A percentile compares a stretch with the other conserved stretches of the same genome.
These are phyloP conservation scores for Pseudopithomyces chartarum DNA, from an alignment of 2,329 filamentous ascomycete species.

Conservation along the genomic window DNA sequence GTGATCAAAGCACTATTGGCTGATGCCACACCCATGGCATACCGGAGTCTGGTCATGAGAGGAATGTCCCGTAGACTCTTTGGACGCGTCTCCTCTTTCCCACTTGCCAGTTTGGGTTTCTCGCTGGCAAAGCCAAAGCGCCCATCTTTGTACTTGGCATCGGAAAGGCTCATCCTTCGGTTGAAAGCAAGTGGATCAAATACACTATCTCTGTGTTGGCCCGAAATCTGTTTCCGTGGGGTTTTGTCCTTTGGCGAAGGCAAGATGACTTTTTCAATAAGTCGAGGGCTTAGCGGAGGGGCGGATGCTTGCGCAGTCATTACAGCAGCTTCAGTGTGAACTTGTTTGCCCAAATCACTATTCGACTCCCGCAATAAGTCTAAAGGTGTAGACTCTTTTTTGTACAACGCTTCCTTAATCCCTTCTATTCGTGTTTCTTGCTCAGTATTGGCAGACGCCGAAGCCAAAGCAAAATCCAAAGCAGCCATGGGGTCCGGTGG, in stretches of 20 bases:
- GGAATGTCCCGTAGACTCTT: conserved; percentile 35
- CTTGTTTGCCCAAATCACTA: background rate
- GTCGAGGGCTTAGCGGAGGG: conserved; percentile 48
- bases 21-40: conserved; percentile 32
- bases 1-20: conserved; percentile 22
- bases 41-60: conserved; percentile 37
- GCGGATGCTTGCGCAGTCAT: conserved; percentile 27
- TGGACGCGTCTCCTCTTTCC: conserved; percentile 11
- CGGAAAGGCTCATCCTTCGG: conserved; percentile 52
- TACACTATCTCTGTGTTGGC: conserved; percentile 46
- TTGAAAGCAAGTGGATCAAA: conserved; percentile 60
- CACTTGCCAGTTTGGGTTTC: conserved; percentile 5
- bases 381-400: background rate
- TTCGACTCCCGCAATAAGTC: background rate
- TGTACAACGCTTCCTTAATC: background rate
- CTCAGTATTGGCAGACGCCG: conserved; percentile 9
- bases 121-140: conserved; percentile 44
- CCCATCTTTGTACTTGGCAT: conserved; percentile 60
- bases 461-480: conserved; percentile 34
- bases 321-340: background rate
- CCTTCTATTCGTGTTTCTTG: background rate
- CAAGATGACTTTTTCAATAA: conserved; percentile 54
- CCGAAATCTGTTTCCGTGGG: conserved; percentile 8
- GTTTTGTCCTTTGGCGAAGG: conserved; percentile 40
- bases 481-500: conserved; percentile 32